Conservation (phyloP, 805 yeast genomes). For the Jamesozyma spencerorum region DNA sequence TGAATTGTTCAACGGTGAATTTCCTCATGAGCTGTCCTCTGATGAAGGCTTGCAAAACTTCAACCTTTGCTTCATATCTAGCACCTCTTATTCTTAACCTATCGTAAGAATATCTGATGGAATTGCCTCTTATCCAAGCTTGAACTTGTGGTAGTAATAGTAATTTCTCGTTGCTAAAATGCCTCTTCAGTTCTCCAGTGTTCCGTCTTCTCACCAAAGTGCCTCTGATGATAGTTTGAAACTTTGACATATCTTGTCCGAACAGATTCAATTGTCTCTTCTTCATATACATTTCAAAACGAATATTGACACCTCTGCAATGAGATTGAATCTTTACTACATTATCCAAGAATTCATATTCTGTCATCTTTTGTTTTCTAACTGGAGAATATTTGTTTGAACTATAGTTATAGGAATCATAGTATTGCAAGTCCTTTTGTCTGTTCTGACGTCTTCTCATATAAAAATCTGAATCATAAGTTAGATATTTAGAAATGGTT, state of each 20-base stretch:
- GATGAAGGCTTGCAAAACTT: constrained; percentile 32
- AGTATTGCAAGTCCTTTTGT: constrained; percentile 18
- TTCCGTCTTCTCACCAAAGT: constrained; percentile 14
- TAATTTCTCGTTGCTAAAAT: constrained; percentile 8
- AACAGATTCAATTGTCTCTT: constrained; percentile 52
- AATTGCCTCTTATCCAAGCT: constrained; percentile 42
- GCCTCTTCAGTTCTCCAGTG: background rate
- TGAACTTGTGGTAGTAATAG: constrained; percentile 36
- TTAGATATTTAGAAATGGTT: constrained; percentile 21
- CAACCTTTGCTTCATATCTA: constrained; percentile 23
- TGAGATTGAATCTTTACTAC: constrained; percentile 56
- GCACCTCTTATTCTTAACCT: constrained; percentile 14
- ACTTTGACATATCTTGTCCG: constrained; percentile 38
- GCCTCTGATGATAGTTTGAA: constrained; percentile 49
- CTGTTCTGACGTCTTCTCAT: constrained; percentile 24
- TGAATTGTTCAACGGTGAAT: constrained; percentile 1
- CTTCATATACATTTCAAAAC: constrained; percentile 57
- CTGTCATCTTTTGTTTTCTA: constrained; percentile 25
- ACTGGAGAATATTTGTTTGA: constrained; percentile 25
- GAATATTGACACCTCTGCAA: constrained; percentile 56
- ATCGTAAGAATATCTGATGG: constrained; percentile 22
- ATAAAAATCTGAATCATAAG: constrained; percentile 23
- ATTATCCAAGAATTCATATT: constrained; percentile 19
- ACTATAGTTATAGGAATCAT: constrained; percentile 16
- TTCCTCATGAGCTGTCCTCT: constrained; percentile 33